A percentile compares a stretch with the other conserved stretches of the same genome.
Conservation (phyloP, 176 grass and related monocot genomes). For the Typha latifolia region DNA sequence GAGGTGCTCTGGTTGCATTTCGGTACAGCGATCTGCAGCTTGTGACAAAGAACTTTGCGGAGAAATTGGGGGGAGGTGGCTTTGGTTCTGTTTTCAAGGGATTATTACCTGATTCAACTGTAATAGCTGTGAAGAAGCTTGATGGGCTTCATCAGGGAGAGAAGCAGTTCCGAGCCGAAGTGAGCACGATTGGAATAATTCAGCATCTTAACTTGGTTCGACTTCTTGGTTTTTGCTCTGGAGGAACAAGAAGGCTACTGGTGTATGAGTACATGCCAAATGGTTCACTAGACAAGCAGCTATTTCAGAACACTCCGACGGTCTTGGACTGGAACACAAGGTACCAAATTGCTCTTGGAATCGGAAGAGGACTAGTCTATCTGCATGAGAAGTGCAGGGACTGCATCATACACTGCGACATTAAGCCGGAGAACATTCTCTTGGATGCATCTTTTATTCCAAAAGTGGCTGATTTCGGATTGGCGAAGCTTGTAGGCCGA, state of each 20-base stretch:
- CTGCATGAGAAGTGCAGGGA: slow-evolving; percentile 46
- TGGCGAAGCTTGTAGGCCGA: slow-evolving; percentile 21
- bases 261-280: slow-evolving; percentile 58
- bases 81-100: slow-evolving; percentile 73
- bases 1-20: slow-evolving; percentile 22
- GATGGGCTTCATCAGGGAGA: slow-evolving; percentile 37
- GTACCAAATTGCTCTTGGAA: slow-evolving; percentile 38
- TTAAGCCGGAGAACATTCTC: slow-evolving; percentile 36
- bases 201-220: slow-evolving; percentile 52
- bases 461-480: slow-evolving; percentile 26
- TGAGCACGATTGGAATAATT: slow-evolving; percentile 49
- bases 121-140: slow-evolving; percentile 58
- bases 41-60: slow-evolving; percentile 39
- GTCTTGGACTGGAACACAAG: slow-evolving; percentile 29
- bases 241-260: slow-evolving; percentile 32
- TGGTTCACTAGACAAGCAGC: slow-evolving; percentile 34
- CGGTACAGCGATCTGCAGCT: slow-evolving; percentile 23
- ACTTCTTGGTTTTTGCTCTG: slow-evolving; percentile 49
- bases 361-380: slow-evolving; percentile 43
- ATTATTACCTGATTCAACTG: slow-evolving; percentile 16
- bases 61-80: slow-evolving; percentile 40
- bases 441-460: slow-evolving; percentile 13
- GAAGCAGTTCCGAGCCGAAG: slow-evolving; percentile 60
- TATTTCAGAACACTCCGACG: slow-evolving; percentile 12
- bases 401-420: slow-evolving; percentile 30